A percentile compares a stretch with the other conserved stretches of the same genome.
These are phyloP conservation scores for Irpex sp. DNA, from an alignment of 1,284 basidiomycete genomes.

Conservation along the genomic window DNA sequence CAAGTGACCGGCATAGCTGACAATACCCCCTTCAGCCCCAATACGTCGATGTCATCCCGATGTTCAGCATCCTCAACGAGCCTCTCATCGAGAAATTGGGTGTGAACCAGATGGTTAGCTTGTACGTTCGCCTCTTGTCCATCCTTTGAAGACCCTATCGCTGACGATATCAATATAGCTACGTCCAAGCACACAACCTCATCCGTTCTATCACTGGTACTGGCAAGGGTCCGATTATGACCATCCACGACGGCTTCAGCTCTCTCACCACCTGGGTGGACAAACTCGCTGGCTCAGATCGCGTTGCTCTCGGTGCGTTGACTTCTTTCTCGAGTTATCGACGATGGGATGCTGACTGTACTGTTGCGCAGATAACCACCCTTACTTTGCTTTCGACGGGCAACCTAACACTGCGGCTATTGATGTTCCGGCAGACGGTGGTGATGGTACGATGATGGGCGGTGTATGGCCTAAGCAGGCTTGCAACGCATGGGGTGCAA, in stretches of 20 bases:
- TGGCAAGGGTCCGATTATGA: constrained; percentile 53
- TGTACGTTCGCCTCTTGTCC: constrained; percentile 24
- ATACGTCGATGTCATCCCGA: constrained; percentile 47
- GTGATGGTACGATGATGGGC: constrained; percentile 27
- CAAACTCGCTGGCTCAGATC: constrained; percentile 54
- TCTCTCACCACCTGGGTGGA: constrained; percentile 37
- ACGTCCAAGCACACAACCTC: constrained; percentile 51
- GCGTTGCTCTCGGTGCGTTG: constrained; percentile 45
- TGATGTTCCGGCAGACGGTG: constrained; percentile 27
- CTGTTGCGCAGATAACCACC: constrained; percentile 48
- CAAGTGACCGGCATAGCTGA: neutral
- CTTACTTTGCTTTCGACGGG: constrained; percentile 39
- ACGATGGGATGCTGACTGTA: constrained; percentile 25
- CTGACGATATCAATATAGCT: constrained; percentile 54
- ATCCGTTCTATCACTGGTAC: constrained; percentile 54
- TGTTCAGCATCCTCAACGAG: constrained; percentile 43
- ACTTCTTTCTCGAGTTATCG: constrained; percentile 25
- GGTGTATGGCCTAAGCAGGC: constrained; percentile 26
- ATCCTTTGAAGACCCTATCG: constrained; percentile 22
- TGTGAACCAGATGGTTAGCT: constrained; percentile 29
- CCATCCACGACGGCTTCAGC: constrained; percentile 47
- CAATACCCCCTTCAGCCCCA: constrained; percentile 27
- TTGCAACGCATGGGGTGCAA: constrained; percentile 50
- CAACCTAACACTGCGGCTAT: constrained; percentile 32
- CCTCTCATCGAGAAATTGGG: constrained; percentile 37